A percentile compares a stretch with the other conserved stretches of the same genome.
These are phyloP conservation scores for Verticillium dahliae DNA, from an alignment of 2,329 filamentous ascomycete species.

Conservation along the genomic window DNA sequence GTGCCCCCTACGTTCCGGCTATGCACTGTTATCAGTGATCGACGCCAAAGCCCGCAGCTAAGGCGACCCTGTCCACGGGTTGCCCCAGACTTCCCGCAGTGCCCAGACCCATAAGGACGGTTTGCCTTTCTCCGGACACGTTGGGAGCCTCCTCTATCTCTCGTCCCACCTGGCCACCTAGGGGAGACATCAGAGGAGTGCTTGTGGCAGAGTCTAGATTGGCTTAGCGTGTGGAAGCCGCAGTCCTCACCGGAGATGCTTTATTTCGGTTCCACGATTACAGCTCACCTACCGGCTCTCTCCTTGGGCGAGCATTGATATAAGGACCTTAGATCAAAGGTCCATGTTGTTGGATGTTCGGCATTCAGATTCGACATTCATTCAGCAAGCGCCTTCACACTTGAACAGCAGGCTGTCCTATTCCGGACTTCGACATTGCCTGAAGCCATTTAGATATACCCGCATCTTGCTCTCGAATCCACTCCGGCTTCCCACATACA, in stretches of 20 bases:
- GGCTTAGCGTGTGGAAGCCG: constrained; percentile 1
- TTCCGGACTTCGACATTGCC: neutral
- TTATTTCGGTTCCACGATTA: neutral
- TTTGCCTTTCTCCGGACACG: constrained; percentile 1
- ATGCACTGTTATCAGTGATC: constrained; percentile 2
- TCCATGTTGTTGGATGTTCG: neutral
- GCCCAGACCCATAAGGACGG: neutral
- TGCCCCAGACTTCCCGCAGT: neutral
- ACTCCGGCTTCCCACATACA: neutral
- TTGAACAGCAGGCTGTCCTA: neutral
- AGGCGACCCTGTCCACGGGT: neutral
- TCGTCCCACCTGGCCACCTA: neutral
- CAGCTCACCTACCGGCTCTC: neutral
- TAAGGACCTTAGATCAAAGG: neutral
- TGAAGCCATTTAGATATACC: neutral
- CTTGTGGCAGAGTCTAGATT: neutral
- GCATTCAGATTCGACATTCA: neutral
- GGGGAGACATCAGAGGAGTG: neutral
- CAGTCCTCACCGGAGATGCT: constrained; percentile 2
- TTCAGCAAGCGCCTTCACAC: neutral
- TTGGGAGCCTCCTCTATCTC: neutral
- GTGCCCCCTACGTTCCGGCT: neutral
- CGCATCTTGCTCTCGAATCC: neutral
- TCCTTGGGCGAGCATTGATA: neutral
- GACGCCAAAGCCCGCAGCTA: neutral